phyloP scores from a whole-genome alignment of 2,329 filamentous ascomycete species.

The Claviceps citrina region DNA sequence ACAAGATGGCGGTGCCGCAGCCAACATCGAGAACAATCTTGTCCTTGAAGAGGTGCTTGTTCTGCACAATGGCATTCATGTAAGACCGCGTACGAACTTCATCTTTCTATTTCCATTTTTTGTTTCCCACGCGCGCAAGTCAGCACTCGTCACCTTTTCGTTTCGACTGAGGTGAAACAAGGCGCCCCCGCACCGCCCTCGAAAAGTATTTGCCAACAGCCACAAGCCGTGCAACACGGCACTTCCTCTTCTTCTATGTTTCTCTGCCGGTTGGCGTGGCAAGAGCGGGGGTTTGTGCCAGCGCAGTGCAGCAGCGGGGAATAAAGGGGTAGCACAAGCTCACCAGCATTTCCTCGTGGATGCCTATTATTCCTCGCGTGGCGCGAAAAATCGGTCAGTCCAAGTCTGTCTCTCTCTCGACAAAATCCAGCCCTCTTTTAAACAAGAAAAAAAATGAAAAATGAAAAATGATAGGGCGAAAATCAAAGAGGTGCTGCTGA shows the following conservation, averaged over 20 bases:
- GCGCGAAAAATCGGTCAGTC: background rate
- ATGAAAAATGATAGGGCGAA: constrained; percentile 7
- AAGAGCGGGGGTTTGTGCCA: background rate
- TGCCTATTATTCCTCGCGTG: constrained; percentile 46
- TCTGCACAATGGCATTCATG: constrained; percentile 94
- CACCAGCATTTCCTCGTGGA: constrained; percentile 97
- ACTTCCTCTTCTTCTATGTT: background rate
- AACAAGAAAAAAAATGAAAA: constrained; percentile 11
- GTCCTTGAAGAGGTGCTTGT: constrained; percentile 80
- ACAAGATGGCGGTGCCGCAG: constrained; percentile 93
- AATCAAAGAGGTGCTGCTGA: constrained; percentile 1
- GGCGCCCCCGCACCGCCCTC: background rate
- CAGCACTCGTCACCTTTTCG: background rate
- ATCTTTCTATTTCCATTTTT: constrained; percentile 55
- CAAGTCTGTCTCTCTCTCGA: background rate
- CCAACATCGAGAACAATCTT: constrained; percentile 86
- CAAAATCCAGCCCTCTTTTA: no score
- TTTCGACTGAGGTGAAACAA: background rate
- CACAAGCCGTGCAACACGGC: constrained; percentile 3
- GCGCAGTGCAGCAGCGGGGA: constrained; percentile 6
- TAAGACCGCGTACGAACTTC: constrained; percentile 94
- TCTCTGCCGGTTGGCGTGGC: background rate
- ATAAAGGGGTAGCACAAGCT: constrained; percentile 27
- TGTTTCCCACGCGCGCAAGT: background rate
- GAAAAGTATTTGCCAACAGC: background rate